Percentiles rank a stretch among this genome's conserved stretches.
Evolutionary conservation across 768 basidiomycete species (phyloP).

Genomic region (Lentinula detonsa): DNA sequence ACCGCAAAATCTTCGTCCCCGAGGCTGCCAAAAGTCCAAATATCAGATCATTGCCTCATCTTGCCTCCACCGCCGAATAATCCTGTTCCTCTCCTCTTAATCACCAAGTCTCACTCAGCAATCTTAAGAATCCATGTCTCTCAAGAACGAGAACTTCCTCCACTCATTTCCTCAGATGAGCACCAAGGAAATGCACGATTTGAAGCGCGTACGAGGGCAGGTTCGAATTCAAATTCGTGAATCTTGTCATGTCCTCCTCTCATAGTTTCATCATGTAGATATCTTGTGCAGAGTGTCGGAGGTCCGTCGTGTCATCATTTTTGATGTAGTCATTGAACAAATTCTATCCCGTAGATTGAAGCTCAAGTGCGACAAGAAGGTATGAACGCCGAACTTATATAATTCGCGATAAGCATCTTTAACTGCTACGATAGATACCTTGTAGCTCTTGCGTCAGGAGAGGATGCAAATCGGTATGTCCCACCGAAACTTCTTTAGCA

Average conservation of each 20-base stretch:
- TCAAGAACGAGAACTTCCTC: neutral
- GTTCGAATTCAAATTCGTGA: neutral
- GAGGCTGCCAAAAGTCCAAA: neutral
- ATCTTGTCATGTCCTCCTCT: neutral
- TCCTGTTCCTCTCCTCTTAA: too few relatives aligned
- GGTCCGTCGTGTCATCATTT: slow-evolving; percentile 16
- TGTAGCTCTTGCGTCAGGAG: slow-evolving; percentile 46
- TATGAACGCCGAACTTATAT: neutral
- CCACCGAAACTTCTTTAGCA: neutral
- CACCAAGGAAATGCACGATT: neutral
- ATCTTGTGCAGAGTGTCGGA: slow-evolving; percentile 30
- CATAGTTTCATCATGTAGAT: neutral
- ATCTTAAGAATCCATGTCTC: neutral
- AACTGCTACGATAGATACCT: slow-evolving; percentile 21
- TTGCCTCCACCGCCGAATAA: neutral
- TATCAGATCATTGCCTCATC: neutral
- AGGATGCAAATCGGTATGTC: slow-evolving; percentile 60
- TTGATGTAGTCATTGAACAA: neutral
- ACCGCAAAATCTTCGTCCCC: too few relatives aligned
- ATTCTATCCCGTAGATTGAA: slow-evolving; percentile 17
- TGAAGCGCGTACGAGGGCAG: neutral
- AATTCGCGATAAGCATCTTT: neutral
- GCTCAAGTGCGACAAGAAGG: slow-evolving; percentile 45
- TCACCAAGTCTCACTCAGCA: neutral
- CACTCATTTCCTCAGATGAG: neutral